Evolutionary conservation across 306 rosid species (phyloP), one percentile per base, ranked within the genome.

Genomic region (Casuarina equisetifolia): DNA sequence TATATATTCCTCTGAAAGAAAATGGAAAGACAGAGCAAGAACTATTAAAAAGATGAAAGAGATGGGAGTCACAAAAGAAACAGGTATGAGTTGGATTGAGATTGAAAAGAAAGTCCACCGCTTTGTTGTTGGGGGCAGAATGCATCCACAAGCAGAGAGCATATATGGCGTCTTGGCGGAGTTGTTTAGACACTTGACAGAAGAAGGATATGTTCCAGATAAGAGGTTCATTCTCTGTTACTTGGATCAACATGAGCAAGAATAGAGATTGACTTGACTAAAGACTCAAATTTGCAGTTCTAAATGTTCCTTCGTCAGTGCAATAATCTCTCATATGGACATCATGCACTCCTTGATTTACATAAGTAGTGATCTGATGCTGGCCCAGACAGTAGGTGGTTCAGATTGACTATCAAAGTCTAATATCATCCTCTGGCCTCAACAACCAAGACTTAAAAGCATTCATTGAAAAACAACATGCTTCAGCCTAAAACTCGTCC

Each of bases 61-160:
- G 77, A 84, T 83, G 83, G 89, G 95, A 25, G 84, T 87, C 5
- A 82, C 86, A 63, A 94, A 92, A 87, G 96, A 92, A 83, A 87
- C 89, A 49, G 98, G 97, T 70, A 77, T 83, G 70, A 90, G 97
- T 83, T 94, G 96, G 94, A 84, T 88, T 51, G 97, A 92, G 89
- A 85, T 90, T 3, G 89, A 92, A 69, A 89, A 86, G 76, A 84
- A 86, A 83, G 83, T 90, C 7, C 93, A 78, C 54, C 89, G 91
- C 88, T 94, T 94, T 79, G 97, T 91, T 55, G 98, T 87, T 32
- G 86, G 83, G 74, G 98, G 89, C 61, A 86, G 78, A 81, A 76
- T 80, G 86, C 98, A 92, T 83, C 93, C 96, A 1, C 86, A 89
- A 72, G 77, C 82, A 77, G 93, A 88, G 76, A 51, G 62, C 74